Evolutionary conservation across 352 stramenopile species (phyloP), one percentile per base, ranked within the genome.

Genomic region (Pythium folliculosum): DNA sequence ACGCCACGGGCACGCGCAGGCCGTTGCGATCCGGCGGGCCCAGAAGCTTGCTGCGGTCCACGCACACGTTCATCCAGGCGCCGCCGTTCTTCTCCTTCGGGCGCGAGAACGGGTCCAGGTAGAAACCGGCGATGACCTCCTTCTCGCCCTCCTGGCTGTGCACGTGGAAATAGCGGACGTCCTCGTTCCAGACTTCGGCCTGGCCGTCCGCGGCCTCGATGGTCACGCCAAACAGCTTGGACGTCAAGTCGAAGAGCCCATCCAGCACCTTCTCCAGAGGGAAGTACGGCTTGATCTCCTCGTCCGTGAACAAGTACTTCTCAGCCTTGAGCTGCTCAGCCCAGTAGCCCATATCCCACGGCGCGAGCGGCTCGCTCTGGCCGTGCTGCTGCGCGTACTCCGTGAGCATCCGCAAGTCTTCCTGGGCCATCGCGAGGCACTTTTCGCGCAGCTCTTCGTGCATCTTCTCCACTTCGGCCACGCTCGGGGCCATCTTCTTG

Each of bases 251-350:
- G 74, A 99, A 99, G 61, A 99, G 87, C 12, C 97, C 97, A n/a
- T 97, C 84, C 0, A 99, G 83, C 60, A 98, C 96, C 52, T 90
- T 88, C 53, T 97, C 90, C 4, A 99, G 81, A 10, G 96, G 88
- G 78, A 99, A 99, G 77, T 98, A 99, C 1, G 97, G 95, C 63
- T 98, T 95, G 47, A 99, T 94, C 62, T 98, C 93, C 78, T 99
- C 97, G 67, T 99, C 95, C 21, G 84, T 98, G 73, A 99, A 95
- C 51, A 94, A 71, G 70, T 98, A 99, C 37, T 92, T 95, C 22
- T 97, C 92, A 50, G 98, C 95, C 75, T 98, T 98, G 12, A 98
- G 77, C 50, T 97, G 85, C 72, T 99, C 97, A 5, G 92, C 91
- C 86, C 95, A 99, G 77, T 94, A 99, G 12, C 90, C 81, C 21